Conservation (phyloP, 352 stramenopile genomes). For the Globisporangium solare region DNA sequence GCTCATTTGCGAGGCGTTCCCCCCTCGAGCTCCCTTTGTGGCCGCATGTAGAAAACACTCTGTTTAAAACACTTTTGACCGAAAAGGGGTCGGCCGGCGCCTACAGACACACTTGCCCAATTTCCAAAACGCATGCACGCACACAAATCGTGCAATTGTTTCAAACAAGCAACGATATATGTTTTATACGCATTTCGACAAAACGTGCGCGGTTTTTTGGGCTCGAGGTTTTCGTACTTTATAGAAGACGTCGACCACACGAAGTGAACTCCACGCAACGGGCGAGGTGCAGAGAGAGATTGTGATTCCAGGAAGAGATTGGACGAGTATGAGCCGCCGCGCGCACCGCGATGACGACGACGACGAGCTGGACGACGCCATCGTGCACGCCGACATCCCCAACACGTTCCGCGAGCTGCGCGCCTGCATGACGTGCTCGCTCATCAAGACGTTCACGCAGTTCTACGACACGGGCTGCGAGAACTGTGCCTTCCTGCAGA, state of each 20-base stretch:
- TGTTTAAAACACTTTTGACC: no score
- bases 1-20: background rate
- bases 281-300: background rate
- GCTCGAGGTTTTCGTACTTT: slow-evolving; percentile 2
- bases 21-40: background rate
- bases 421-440: slow-evolving; percentile 86
- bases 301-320: background rate
- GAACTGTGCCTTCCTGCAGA: slow-evolving; percentile 87
- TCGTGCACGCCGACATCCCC: slow-evolving; percentile 83
- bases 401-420: slow-evolving; percentile 86
- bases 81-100: no score
- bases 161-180: no score
- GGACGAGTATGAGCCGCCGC: slow-evolving; percentile 31
- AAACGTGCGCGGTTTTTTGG: background rate
- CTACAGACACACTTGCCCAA: no score
- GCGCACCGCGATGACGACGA: slow-evolving; percentile 67
- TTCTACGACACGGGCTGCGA: slow-evolving; percentile 89
- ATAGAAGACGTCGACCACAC: background rate
- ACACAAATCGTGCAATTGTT: no score
- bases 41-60: background rate
- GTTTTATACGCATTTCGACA: background rate
- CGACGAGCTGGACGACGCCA: slow-evolving; percentile 74
- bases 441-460: slow-evolving; percentile 88
- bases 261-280: background rate
- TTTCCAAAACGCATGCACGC: no score